Base-by-base conservation (phyloP, 371 early-diverging fungal genomes). In the Mucor circinelloides region DNA sequence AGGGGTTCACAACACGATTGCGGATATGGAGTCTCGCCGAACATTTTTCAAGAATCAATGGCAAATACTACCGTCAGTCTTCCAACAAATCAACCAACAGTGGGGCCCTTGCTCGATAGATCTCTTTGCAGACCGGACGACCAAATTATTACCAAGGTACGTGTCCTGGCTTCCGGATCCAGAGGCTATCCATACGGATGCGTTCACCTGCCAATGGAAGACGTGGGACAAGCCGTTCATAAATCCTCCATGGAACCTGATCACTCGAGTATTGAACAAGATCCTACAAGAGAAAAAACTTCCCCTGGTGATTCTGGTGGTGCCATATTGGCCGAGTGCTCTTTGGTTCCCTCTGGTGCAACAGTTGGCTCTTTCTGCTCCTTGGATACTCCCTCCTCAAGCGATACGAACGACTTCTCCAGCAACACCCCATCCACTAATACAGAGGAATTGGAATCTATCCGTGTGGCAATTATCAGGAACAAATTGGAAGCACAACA, bases 151-250 rank as follows among this genome's bases (percentile, higher is more conserved):
- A 36, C 36, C 36, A 36, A 36, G 36, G 10, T 10, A 36, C 36
- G 36, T 36, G 10, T 36, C 36, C 10, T 36, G 36, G 36, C 36
- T 36, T 36, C 36, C 36, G 5, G 59, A 9, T 58, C 65, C n/a
- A 13, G 7, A 0, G 25, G 36, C 5, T 59, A 66, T n/a, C 25
- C 66, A 25, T 38, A 58, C 8, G 0, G 70, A 15, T 28, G 54
- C 27, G 28, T 70, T 21, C 62, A 70, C 70, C 61, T 65, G 30
- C 61, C 70, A 15, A 70, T 70, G 66, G 9, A 61, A 1, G 60
- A 64, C 8, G 40, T 60, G 28, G 67, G 64, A 27, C n/a, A 61
- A 60, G 1, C 56, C 67, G 0, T 56, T 58, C 40, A 64, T 64
- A 0, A 12, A 67, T 0, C 48, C 57, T 17, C 68, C 68, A 63